phyloP scores from a whole-genome alignment of 192 early-diverging fungal genomes.

The Pecoramyces ruminantium region DNA sequence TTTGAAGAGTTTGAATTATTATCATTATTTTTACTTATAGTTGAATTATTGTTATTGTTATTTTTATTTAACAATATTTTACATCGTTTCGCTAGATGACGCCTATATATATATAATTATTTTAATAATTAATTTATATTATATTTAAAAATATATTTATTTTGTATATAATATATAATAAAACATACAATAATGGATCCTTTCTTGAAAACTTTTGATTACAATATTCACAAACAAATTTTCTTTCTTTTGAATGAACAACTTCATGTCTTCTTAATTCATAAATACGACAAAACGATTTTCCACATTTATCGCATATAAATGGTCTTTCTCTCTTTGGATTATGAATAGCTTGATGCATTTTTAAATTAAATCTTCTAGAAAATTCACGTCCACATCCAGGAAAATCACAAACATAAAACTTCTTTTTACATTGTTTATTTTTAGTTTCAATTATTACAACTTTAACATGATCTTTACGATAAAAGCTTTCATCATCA shows the following conservation, averaged over 20 bases:
- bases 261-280: conserved; percentile 51
- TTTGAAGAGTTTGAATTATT: no score
- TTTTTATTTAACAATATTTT: neutral
- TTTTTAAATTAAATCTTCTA: conserved; percentile 48
- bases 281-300: conserved; percentile 46
- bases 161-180: neutral
- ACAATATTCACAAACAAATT: conserved; percentile 34
- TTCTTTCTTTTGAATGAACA: conserved; percentile 43
- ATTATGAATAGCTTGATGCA: conserved; percentile 47
- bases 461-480: neutral
- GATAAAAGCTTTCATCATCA: neutral
- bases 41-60: no score
- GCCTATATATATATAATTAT: neutral
- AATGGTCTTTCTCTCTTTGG: conserved; percentile 41
- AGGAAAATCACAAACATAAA: conserved; percentile 25
- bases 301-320: conserved; percentile 30
- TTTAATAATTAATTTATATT: no score
- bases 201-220: conserved; percentile 38
- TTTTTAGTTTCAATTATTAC: conserved; percentile 25
- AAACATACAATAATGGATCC: conserved; percentile 27
- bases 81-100: neutral
- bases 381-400: conserved; percentile 40
- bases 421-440: conserved; percentile 16
- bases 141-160: no score
- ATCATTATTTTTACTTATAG: no score